A percentile compares a stretch with the other conserved stretches of the same genome.
Evolutionary conservation across 2,329 filamentous ascomycete species (phyloP).

Genomic region (Colletotrichum phormii): DNA sequence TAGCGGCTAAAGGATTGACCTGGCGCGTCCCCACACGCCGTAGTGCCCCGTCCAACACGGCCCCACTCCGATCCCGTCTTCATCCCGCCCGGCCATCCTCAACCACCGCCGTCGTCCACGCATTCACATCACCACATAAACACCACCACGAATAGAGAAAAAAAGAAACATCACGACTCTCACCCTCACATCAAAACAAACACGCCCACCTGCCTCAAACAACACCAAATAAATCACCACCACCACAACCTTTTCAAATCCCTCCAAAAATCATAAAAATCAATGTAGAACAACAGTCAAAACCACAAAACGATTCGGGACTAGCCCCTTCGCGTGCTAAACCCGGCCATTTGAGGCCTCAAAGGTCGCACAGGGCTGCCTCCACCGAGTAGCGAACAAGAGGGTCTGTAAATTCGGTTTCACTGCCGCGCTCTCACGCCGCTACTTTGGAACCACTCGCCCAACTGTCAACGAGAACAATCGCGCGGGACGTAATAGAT

Average conservation of each 20-base stretch:
- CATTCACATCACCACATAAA: not conserved
- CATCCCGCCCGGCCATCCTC: not conserved
- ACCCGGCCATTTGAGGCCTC: not conserved
- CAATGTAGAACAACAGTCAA: not conserved
- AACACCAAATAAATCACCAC: not conserved
- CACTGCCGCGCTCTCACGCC: slow-evolving; percentile 4
- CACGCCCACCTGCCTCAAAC: not conserved
- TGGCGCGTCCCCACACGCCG: not conserved
- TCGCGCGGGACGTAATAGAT: not conserved
- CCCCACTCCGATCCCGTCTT: slow-evolving; percentile 3
- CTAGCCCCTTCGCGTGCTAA: not conserved
- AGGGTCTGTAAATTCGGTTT: not conserved
- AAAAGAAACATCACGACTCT: not conserved
- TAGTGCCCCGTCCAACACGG: not conserved
- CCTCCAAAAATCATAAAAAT: not conserved
- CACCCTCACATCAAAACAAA: not conserved
- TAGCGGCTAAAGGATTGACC: not conserved
- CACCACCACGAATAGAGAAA: not conserved
- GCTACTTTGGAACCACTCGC: slow-evolving; percentile 6
- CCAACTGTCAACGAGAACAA: slow-evolving; percentile 6
- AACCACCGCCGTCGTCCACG: not conserved
- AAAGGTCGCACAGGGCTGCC: not conserved
- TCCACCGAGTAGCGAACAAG: not conserved
- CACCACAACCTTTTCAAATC: not conserved
- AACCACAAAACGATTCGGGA: not conserved